phyloP scores from a whole-genome alignment of 768 basidiomycete genomes.

The Psilocybe subaeruginosa region DNA sequence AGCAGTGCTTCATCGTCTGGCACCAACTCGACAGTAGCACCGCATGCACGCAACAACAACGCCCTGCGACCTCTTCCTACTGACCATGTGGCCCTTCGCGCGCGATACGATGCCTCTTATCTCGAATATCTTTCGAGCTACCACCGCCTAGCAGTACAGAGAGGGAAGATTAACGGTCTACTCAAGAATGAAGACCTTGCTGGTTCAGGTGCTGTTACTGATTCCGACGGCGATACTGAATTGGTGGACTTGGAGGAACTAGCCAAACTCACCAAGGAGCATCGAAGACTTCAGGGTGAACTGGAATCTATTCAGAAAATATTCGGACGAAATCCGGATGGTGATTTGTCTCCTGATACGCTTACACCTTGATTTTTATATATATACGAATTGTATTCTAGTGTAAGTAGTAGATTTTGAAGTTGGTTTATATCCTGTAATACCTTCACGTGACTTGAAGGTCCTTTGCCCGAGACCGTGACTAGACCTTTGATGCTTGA shows the following conservation, averaged over 20 bases:
- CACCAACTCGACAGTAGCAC: neutral
- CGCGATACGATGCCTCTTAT: conserved; percentile 56
- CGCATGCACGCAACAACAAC: conserved; percentile 27
- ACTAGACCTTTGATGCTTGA: neutral
- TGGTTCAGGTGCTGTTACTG: conserved; percentile 39
- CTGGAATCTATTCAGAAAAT: conserved; percentile 46
- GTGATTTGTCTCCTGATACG: neutral
- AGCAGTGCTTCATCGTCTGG: conserved; percentile 20
- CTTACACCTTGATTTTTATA: neutral
- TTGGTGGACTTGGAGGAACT: conserved; percentile 58
- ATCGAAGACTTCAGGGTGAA: conserved; percentile 54
- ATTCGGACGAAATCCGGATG: conserved; percentile 10
- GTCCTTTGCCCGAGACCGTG: neutral
- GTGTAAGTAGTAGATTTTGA: too few relatives aligned
- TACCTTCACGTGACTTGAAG: neutral
- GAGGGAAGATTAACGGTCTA: conserved; percentile 53
- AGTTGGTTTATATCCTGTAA: too few relatives aligned
- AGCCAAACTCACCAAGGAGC: conserved; percentile 42
- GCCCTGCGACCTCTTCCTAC: conserved; percentile 37
- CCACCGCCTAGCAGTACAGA: conserved; percentile 50
- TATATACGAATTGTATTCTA: neutral
- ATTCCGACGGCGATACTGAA: conserved; percentile 58
- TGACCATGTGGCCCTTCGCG: conserved; percentile 55
- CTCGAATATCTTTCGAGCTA: conserved; percentile 51
- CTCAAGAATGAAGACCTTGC: conserved; percentile 42